Conservation (phyloP, 2,329 filamentous ascomycete species). For the Parastagonospora nodorum region DNA sequence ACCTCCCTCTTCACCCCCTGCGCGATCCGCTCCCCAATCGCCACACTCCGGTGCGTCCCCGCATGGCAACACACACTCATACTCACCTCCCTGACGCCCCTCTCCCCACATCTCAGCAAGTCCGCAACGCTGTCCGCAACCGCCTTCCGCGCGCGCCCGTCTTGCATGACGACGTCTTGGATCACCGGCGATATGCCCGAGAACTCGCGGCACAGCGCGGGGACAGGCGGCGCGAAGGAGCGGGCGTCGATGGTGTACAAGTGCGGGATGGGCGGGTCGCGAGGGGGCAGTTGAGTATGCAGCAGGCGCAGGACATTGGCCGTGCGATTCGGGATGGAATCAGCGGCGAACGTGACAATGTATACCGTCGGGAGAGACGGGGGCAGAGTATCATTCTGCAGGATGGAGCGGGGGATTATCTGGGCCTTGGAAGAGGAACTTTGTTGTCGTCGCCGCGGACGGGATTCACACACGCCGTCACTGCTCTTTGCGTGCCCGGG, state of each 20-base stretch:
- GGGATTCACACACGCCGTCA: not conserved
- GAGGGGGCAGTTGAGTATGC: slow-evolving; percentile 16
- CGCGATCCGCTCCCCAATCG: slow-evolving; percentile 35
- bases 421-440: no score
- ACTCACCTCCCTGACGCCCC: slow-evolving; percentile 11
- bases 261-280: slow-evolving; percentile 16
- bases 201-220: slow-evolving; percentile 19
- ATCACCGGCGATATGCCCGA: slow-evolving; percentile 27
- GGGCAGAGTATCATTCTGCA: not conserved
- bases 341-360: slow-evolving; percentile 26
- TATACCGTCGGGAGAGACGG: slow-evolving; percentile 25
- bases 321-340: slow-evolving; percentile 5
- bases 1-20: slow-evolving; percentile 21
- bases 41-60: slow-evolving; percentile 41
- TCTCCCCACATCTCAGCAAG: slow-evolving; percentile 10
- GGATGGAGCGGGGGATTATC: no score
- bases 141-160: slow-evolving; percentile 17
- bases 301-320: slow-evolving; percentile 6
- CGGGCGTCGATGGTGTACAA: slow-evolving; percentile 33
- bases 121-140: slow-evolving; percentile 14
- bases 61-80: slow-evolving; percentile 31
- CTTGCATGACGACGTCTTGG: slow-evolving; percentile 28
- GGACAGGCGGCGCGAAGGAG: slow-evolving; percentile 15
- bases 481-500: not conserved
- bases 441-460: not conserved